Conservation (phyloP, 345 rosid genomes). For the Eucalyptus decipiens region DNA sequence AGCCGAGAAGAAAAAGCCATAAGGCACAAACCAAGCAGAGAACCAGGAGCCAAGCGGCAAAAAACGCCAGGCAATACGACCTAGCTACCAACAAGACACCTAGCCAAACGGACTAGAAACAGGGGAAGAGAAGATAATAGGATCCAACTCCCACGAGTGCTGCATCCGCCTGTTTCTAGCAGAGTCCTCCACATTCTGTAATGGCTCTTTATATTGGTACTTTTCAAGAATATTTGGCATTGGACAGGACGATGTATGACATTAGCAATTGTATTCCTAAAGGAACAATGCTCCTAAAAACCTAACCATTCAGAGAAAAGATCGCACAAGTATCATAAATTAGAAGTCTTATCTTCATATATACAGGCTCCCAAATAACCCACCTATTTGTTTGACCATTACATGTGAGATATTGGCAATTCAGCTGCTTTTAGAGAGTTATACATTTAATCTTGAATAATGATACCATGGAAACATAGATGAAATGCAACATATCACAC, state of each 20-base stretch:
- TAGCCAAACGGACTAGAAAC: no score
- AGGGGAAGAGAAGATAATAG: no score
- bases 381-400: background rate
- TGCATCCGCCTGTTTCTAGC: no score
- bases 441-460: background rate
- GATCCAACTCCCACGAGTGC: no score
- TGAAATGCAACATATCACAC: background rate
- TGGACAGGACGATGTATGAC: background rate
- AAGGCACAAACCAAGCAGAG: no score
- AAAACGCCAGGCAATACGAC: rapidly evolving
- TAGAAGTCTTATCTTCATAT: background rate
- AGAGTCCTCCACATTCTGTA: no score
- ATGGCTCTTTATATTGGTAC: background rate
- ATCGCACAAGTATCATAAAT: background rate
- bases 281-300: background rate
- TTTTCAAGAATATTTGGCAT: background rate
- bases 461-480: background rate
- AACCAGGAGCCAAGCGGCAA: no score
- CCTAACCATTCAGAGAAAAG: background rate
- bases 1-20: no score
- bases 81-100: no score
- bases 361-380: background rate
- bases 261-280: background rate
- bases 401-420: background rate
- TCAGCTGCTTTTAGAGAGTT: background rate